Percentiles rank a stretch among this genome's conserved stretches.
phyloP scores from a whole-genome alignment of 768 basidiomycete species.

The Butyriboletus loyo region DNA sequence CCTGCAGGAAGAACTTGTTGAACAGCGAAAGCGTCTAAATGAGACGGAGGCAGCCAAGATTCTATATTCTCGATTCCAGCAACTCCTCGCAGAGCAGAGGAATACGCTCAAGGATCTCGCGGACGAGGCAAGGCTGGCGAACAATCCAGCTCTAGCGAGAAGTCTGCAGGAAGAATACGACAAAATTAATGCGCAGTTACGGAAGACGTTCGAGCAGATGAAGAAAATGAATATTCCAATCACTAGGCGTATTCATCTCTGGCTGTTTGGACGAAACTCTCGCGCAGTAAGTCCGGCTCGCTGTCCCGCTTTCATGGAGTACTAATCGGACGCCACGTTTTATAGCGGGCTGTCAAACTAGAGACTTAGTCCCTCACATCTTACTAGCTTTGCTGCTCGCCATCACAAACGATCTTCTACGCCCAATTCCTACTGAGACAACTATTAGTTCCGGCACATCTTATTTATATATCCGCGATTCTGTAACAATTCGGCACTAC shows the following conservation, averaged over 20 bases:
- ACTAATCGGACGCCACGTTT: background rate
- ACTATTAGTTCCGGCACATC: background rate
- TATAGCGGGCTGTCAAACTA: constrained; percentile 5
- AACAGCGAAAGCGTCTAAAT: constrained; percentile 11
- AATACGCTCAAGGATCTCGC: constrained; percentile 13
- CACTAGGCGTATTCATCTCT: constrained; percentile 6
- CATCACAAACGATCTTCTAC: background rate
- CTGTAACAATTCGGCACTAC: too few species aligned
- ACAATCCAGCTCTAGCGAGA: constrained; percentile 9
- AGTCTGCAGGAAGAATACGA: constrained; percentile 14
- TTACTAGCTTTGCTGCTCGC: background rate
- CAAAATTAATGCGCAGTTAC: constrained; percentile 2
- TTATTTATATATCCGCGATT: background rate
- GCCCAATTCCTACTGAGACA: background rate
- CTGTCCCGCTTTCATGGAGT: too few species aligned
- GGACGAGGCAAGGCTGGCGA: constrained; percentile 13
- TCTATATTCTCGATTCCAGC: constrained; percentile 15
- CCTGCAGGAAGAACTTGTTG: constrained; percentile 21
- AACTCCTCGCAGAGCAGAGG: constrained; percentile 17
- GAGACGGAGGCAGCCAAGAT: constrained; percentile 23
- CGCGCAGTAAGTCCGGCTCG: constrained; percentile 3
- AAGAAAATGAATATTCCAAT: constrained; percentile 16
- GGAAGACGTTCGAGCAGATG: constrained; percentile 23
- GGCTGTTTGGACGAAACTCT: constrained; percentile 5
- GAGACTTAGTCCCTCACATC: background rate